phyloP scores from a whole-genome alignment of 2,329 filamentous ascomycete species.

The Scolecobasidium constrictum region DNA sequence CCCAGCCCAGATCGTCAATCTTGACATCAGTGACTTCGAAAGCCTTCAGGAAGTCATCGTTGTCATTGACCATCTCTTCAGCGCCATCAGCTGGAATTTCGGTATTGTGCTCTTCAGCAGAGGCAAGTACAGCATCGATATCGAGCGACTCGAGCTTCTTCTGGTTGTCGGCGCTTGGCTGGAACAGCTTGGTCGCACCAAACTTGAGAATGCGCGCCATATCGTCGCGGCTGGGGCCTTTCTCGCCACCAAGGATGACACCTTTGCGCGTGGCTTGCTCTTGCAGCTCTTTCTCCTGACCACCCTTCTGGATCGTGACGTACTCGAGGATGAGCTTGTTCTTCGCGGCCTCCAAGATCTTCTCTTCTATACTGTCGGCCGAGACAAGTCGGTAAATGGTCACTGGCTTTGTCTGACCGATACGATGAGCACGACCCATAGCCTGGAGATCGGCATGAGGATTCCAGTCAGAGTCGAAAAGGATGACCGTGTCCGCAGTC shows the following conservation, averaged over 20 bases:
- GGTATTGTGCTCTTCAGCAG: constrained; percentile 93
- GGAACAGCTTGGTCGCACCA: constrained; percentile 98
- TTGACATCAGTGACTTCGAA: constrained; percentile 97
- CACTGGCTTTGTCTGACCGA: constrained; percentile 91
- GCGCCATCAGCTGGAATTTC: constrained; percentile 93
- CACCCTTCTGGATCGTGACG: constrained; percentile 90
- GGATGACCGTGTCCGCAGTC: constrained; percentile 94
- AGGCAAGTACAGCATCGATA: constrained; percentile 92
- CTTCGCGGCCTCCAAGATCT: constrained; percentile 87
- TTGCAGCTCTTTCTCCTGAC: constrained; percentile 76
- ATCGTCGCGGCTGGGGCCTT: constrained; percentile 78
- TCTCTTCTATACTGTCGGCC: constrained; percentile 96
- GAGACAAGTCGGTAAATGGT: constrained; percentile 94
- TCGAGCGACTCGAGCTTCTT: constrained; percentile 94
- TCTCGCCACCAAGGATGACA: constrained; percentile 21
- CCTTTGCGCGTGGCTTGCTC: constrained; percentile 51
- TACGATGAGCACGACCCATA: constrained; percentile 96
- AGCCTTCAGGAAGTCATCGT: constrained; percentile 58
- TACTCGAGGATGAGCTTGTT: constrained; percentile 98
- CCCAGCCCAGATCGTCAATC: constrained; percentile 89
- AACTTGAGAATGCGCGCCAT: constrained; percentile 95
- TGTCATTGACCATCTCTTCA: constrained; percentile 54
- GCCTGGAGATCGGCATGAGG: constrained; percentile 96
- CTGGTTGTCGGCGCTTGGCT: constrained; percentile 83
- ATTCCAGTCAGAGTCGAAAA: constrained; percentile 99